These are phyloP conservation scores for Crucihimalaya himalaica DNA, from an alignment of 345 rosid genomes.

Conservation along the genomic window DNA sequence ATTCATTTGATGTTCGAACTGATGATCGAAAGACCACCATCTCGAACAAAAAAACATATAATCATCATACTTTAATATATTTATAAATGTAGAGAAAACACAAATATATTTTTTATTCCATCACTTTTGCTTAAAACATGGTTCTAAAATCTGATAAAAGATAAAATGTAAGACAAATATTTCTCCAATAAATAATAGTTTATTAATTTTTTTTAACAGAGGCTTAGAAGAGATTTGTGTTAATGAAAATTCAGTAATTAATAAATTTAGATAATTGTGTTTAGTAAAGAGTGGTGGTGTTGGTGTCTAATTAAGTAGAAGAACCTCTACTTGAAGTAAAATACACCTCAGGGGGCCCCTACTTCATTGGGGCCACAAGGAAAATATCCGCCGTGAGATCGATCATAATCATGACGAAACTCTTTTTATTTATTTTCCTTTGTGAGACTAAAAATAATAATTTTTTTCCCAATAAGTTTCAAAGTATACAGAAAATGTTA, in stretches of 20 bases:
- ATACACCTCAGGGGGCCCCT: conserved; percentile 23
- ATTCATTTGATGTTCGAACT: too few relatives aligned
- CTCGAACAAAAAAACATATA: too few relatives aligned
- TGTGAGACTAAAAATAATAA: not conserved
- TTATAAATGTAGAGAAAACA: too few relatives aligned
- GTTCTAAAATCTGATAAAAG: too few relatives aligned
- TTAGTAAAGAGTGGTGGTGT: conserved; percentile 1
- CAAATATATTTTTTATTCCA: too few relatives aligned
- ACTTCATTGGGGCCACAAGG: conserved; percentile 17
- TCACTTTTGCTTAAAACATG: too few relatives aligned
- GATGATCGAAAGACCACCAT: too few relatives aligned
- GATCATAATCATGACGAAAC: conserved; percentile 23
- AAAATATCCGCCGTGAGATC: conserved; percentile 19
- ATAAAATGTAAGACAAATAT: too few relatives aligned
- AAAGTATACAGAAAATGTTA: not conserved
- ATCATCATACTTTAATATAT: too few relatives aligned
- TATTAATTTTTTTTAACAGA: too few relatives aligned
- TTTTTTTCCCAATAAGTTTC: not conserved
- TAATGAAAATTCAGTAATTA: not conserved
- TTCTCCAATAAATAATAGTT: too few relatives aligned
- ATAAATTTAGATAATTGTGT: not conserved
- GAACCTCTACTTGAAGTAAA: conserved; percentile 14
- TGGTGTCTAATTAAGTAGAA: conserved; percentile 20
- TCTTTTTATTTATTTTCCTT: conserved; percentile 4
- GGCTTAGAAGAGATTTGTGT: not conserved